Percentiles rank a stretch among this genome's conserved stretches.
phyloP scores from a whole-genome alignment of 2,329 filamentous ascomycete species.

The Aspergillus floridensis region DNA sequence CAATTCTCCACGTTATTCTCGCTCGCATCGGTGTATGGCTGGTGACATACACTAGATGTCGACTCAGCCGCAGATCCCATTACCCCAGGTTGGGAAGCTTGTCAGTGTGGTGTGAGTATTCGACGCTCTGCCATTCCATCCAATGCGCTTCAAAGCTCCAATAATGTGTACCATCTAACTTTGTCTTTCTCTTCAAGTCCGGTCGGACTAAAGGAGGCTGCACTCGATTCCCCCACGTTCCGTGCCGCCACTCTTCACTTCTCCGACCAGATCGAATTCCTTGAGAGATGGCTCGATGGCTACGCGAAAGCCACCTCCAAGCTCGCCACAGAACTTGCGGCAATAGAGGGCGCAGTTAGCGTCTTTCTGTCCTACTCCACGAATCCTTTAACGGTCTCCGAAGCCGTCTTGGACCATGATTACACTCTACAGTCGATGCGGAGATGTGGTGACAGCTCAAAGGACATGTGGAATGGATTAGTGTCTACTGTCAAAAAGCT shows the following conservation, averaged over 20 bases:
- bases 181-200: slow-evolving; percentile 50
- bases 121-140: background rate
- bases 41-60: slow-evolving; percentile 42
- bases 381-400: slow-evolving; percentile 71
- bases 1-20: slow-evolving; percentile 8
- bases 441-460: slow-evolving; percentile 77
- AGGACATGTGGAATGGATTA: slow-evolving; percentile 81
- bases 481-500: slow-evolving; percentile 72
- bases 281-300: slow-evolving; percentile 87
- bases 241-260: slow-evolving; percentile 84
- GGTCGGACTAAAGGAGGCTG: slow-evolving; percentile 88
- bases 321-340: slow-evolving; percentile 63
- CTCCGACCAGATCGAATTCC: slow-evolving; percentile 81
- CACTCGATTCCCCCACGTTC: slow-evolving; percentile 94
- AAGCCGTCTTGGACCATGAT: slow-evolving; percentile 88
- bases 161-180: slow-evolving; percentile 13
- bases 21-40: slow-evolving; percentile 32
- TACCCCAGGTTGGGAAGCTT: slow-evolving; percentile 44
- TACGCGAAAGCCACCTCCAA: slow-evolving; percentile 63
- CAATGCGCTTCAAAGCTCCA: background rate
- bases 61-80: slow-evolving; percentile 36
- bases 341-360: slow-evolving; percentile 77
- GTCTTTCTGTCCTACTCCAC: slow-evolving; percentile 71
- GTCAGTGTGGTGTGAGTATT: slow-evolving; percentile 47
- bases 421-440: slow-evolving; percentile 87